Evolutionary conservation across 805 yeast species (phyloP).

Genomic region (Candida caryicola): DNA sequence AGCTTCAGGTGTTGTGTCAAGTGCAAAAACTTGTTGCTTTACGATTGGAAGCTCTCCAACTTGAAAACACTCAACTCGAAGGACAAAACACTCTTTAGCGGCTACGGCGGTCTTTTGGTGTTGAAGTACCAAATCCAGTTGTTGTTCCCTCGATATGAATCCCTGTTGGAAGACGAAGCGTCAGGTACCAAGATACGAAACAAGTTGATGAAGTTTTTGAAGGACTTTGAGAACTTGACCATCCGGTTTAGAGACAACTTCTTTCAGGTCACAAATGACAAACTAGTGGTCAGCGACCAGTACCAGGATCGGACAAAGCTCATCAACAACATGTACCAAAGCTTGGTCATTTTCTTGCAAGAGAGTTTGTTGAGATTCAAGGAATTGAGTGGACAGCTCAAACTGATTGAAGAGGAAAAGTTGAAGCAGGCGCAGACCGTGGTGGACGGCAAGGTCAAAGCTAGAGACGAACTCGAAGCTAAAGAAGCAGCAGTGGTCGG

Average conservation of each 20-base stretch:
- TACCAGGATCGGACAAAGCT: conserved; percentile 18
- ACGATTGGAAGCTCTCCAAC: conserved; percentile 39
- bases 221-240: conserved; percentile 31
- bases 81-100: conserved; percentile 13
- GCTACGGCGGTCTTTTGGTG: conserved; percentile 19
- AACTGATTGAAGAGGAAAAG: conserved; percentile 25
- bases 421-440: conserved; percentile 10
- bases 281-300: conserved; percentile 11
- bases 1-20: conserved; percentile 60
- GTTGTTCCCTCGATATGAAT: conserved; percentile 22
- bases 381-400: conserved; percentile 48
- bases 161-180: conserved; percentile 14
- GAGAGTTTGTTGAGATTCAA: conserved; percentile 64
- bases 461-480: neutral
- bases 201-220: conserved; percentile 22
- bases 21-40: conserved; percentile 64
- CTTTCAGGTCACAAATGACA: conserved; percentile 11
- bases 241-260: conserved; percentile 21
- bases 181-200: conserved; percentile 19
- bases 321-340: conserved; percentile 53
- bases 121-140: conserved; percentile 21
- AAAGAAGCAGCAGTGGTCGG: neutral
- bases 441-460: neutral
- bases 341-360: conserved; percentile 61
- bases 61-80: conserved; percentile 1